These are phyloP conservation scores for Macrolepiota albuminosa DNA, from an alignment of 768 basidiomycete genomes.

Conservation along the genomic window DNA sequence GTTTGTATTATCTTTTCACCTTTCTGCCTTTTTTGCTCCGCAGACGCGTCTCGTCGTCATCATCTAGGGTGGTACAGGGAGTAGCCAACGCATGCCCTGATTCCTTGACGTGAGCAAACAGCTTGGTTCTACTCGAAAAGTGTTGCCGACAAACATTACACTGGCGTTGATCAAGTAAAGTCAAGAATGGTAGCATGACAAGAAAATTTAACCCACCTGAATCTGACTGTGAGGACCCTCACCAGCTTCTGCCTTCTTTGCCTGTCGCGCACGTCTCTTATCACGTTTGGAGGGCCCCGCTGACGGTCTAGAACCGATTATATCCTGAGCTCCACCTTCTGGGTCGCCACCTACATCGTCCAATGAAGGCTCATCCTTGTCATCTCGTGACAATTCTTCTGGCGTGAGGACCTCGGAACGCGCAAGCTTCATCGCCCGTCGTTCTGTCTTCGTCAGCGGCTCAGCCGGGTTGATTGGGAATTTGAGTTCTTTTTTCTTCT, in stretches of 20 bases:
- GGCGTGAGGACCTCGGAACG: constrained; percentile 1
- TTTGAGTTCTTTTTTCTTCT: constrained; percentile 5
- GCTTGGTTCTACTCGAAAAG: constrained; percentile 67
- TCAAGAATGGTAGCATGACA: neutral
- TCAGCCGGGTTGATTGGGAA: neutral
- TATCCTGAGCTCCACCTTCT: constrained; percentile 8
- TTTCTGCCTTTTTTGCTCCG: constrained; percentile 36
- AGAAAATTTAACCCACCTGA: constrained; percentile 1
- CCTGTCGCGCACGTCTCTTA: constrained; percentile 72
- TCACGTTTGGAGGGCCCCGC: constrained; percentile 64
- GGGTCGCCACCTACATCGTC: neutral
- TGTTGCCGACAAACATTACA: constrained; percentile 67
- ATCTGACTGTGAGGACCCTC: constrained; percentile 21
- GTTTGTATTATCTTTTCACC: constrained; percentile 22
- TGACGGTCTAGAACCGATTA: constrained; percentile 1
- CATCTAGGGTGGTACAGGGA: constrained; percentile 21
- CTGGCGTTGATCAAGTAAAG: constrained; percentile 25
- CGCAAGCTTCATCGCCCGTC: constrained; percentile 12
- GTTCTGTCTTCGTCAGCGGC: constrained; percentile 13
- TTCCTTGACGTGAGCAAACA: constrained; percentile 69
- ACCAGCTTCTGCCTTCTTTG: constrained; percentile 53
- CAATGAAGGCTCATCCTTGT: neutral
- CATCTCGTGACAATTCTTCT: neutral
- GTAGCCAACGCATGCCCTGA: constrained; percentile 64
- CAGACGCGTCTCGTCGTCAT: constrained; percentile 6